Conservation (phyloP, 768 basidiomycete genomes). For the Kwoniella bestiolae region DNA sequence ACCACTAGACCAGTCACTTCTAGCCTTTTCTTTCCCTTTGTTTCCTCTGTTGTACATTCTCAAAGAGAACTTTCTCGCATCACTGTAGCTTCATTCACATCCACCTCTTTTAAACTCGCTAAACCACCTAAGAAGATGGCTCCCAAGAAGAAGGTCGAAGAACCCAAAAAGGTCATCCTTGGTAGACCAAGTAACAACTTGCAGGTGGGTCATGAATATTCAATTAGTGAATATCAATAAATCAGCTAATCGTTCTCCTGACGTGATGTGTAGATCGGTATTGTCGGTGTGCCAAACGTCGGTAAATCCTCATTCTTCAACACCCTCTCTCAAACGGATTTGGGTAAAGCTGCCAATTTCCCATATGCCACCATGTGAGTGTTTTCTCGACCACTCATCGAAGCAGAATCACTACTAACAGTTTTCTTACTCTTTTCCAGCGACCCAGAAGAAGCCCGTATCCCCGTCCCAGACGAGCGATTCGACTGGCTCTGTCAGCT, state of each 20-base stretch:
- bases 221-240: not conserved
- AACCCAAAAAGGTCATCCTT: conserved; percentile 83
- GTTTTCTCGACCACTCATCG: not conserved
- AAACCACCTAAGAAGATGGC: conserved; percentile 68
- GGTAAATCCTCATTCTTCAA: conserved; percentile 96
- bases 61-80: not conserved
- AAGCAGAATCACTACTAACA: not conserved
- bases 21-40: not conserved
- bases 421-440: conserved; percentile 58
- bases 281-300: conserved; percentile 80
- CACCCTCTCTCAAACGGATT: conserved; percentile 76
- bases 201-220: conserved; percentile 42
- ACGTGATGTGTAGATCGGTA: conserved; percentile 74
- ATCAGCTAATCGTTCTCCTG: not conserved
- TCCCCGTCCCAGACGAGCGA: conserved; percentile 89
- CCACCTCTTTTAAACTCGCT: conserved; percentile 21
- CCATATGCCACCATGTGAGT: conserved; percentile 67
- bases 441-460: conserved; percentile 87
- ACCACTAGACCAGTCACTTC: conserved; percentile 6
- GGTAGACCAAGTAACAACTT: conserved; percentile 95
- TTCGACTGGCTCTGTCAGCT: conserved; percentile 91
- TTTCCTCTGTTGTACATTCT: conserved; percentile 3
- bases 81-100: conserved; percentile 9
- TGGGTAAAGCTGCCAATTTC: conserved; percentile 95
- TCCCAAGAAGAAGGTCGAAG: conserved; percentile 77